phyloP scores from a whole-genome alignment of 2,329 filamentous ascomycete species.

The Hypoxylon sp. region DNA sequence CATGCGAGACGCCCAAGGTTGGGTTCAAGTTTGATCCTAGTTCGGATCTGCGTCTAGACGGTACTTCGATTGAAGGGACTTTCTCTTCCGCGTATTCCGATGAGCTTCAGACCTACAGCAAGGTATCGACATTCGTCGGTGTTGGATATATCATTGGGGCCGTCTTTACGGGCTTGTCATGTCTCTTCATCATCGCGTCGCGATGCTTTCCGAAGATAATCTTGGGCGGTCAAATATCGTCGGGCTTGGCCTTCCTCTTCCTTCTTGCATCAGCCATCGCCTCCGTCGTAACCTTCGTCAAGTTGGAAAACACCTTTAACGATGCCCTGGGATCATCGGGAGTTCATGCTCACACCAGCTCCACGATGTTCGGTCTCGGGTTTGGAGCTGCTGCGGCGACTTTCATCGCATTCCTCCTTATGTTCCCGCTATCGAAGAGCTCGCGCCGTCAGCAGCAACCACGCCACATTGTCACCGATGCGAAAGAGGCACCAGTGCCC shows the following conservation, averaged over 20 bases:
- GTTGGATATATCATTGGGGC: conserved; percentile 52
- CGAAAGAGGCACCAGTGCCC: conserved; percentile 18
- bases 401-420: conserved; percentile 37
- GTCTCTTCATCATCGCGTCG: conserved; percentile 44
- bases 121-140: conserved; percentile 51
- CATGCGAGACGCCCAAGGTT: conserved; percentile 51
- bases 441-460: not conserved
- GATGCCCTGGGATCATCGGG: conserved; percentile 47
- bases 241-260: conserved; percentile 47
- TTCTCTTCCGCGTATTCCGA: conserved; percentile 44
- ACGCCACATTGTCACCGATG: not conserved
- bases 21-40: conserved; percentile 54
- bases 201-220: conserved; percentile 37
- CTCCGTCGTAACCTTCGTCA: conserved; percentile 48
- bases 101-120: conserved; percentile 50
- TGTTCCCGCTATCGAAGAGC: not conserved
- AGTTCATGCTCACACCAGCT: conserved; percentile 46
- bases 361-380: conserved; percentile 49
- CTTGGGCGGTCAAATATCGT: conserved; percentile 41
- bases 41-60: conserved; percentile 53
- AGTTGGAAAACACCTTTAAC: conserved; percentile 51
- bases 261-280: conserved; percentile 51
- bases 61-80: conserved; percentile 45
- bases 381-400: conserved; percentile 50
- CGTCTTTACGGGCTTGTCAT: conserved; percentile 46